Evolutionary conservation across 225 moss, liverwort and hornwort genomes (phyloP).

Genomic region (Pseudisothecium myosuroides): DNA sequence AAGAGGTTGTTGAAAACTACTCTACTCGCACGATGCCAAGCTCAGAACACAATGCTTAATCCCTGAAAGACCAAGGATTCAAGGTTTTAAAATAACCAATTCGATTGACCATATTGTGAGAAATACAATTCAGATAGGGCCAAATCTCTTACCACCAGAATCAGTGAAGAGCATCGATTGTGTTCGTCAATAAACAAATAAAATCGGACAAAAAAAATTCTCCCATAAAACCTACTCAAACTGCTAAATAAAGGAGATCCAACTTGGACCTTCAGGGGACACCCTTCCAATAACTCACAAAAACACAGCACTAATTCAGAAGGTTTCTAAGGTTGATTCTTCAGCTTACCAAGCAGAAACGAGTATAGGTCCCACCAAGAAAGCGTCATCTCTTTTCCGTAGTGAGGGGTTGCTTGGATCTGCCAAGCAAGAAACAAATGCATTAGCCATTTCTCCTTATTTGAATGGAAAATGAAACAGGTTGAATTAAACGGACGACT

Average conservation of each 20-base stretch:
- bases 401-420: conserved; percentile 67
- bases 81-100: background rate
- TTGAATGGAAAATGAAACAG: background rate
- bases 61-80: background rate
- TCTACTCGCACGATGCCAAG: background rate
- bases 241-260: background rate
- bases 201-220: background rate
- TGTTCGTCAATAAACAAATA: background rate
- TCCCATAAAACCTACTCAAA: background rate
- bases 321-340: background rate
- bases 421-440: background rate
- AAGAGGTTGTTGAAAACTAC: background rate
- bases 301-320: background rate
- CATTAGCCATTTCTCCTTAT: background rate
- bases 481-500: background rate
- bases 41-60: background rate
- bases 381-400: conserved; percentile 62
- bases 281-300: background rate
- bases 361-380: conserved; percentile 74
- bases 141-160: background rate
- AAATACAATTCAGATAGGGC: background rate
- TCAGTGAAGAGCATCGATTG: background rate
- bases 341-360: conserved; percentile 56
- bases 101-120: background rate
- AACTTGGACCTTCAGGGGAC: background rate